Evolutionary conservation across 768 basidiomycete species (phyloP).

Genomic region (Suillus variegatus): DNA sequence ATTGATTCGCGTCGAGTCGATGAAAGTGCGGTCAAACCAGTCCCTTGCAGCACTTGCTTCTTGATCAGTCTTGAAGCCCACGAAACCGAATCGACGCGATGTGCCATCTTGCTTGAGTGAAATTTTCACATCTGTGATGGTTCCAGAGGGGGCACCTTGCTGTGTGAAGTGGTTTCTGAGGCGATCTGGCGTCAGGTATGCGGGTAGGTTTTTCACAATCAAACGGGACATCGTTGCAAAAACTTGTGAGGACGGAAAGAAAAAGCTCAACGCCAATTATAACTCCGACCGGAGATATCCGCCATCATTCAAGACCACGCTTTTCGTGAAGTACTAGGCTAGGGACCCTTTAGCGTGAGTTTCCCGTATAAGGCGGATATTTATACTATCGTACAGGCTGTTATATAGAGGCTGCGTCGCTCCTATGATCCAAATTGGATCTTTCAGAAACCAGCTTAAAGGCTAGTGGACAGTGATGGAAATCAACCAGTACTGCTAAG

Average conservation of each 20-base stretch:
- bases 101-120: constrained; percentile 76
- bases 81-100: constrained; percentile 86
- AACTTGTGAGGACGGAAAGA: background rate
- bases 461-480: constrained; percentile 94
- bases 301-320: background rate
- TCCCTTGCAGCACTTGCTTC: constrained; percentile 75
- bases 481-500: constrained; percentile 48
- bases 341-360: constrained; percentile 46
- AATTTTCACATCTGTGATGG: constrained; percentile 86
- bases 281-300: background rate
- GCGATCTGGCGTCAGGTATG: constrained; percentile 61
- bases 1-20: constrained; percentile 75
- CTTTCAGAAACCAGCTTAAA: constrained; percentile 66
- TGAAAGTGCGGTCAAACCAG: constrained; percentile 85
- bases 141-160: constrained; percentile 58
- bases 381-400: constrained; percentile 64
- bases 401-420: constrained; percentile 61
- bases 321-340: constrained; percentile 49
- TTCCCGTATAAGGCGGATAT: constrained; percentile 77
- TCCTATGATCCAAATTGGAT: constrained; percentile 47
- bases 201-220: constrained; percentile 79
- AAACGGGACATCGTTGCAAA: constrained; percentile 68
- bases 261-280: background rate
- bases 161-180: constrained; percentile 72
- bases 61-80: constrained; percentile 81